These are phyloP conservation scores for Cercophora samala DNA, from an alignment of 495 filamentous ascomycete species.

Conservation along the genomic window DNA sequence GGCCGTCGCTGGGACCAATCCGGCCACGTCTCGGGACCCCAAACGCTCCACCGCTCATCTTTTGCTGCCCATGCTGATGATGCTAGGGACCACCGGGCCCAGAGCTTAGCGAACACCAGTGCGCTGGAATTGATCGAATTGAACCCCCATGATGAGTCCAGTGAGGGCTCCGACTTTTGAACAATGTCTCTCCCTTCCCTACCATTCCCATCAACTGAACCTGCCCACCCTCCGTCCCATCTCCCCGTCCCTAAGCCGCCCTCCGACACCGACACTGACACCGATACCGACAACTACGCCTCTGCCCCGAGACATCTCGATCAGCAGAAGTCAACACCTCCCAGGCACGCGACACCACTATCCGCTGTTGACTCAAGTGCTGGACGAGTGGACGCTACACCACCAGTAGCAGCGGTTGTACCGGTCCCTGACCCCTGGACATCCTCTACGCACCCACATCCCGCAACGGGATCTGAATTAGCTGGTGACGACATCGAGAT, in stretches of 20 bases:
- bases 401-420: conserved; percentile 10
- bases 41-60: conserved; percentile 22
- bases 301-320: conserved; percentile 1
- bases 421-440: conserved; percentile 8
- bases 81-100: conserved; percentile 5
- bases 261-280: neutral
- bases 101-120: conserved; percentile 11
- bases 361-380: neutral
- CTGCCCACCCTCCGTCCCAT: neutral
- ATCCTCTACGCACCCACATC: neutral
- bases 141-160: conserved; percentile 16
- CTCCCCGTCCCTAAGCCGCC: conserved; percentile 1
- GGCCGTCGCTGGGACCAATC: conserved; percentile 16
- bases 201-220: conserved; percentile 8
- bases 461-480: conserved; percentile 12
- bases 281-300: neutral
- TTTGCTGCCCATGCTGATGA: conserved; percentile 8
- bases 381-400: neutral
- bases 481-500: conserved; percentile 47
- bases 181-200: conserved; percentile 18
- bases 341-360: conserved; percentile 2
- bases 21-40: conserved; percentile 14
- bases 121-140: conserved; percentile 18
- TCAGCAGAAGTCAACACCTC: neutral
- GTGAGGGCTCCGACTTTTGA: conserved; percentile 10